A percentile compares a stretch with the other conserved stretches of the same genome.
Evolutionary conservation across 352 stramenopile species (phyloP).

Genomic region (Plasmopara muralis): DNA sequence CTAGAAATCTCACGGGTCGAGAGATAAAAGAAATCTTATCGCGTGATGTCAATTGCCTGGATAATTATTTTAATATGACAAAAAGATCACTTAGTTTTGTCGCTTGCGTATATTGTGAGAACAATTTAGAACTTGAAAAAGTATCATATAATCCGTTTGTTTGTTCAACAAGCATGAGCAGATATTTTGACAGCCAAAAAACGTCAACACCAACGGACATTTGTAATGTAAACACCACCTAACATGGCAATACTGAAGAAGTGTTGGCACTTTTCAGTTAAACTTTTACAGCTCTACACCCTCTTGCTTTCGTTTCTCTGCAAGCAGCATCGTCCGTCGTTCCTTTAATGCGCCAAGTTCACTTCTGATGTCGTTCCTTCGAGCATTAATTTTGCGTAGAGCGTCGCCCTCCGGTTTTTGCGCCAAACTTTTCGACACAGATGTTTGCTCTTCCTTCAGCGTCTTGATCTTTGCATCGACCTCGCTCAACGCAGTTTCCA

Average conservation of each 20-base stretch:
- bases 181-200: constrained; percentile 16
- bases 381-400: constrained; percentile 74
- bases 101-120: constrained; percentile 12
- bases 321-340: constrained; percentile 67
- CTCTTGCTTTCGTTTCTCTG: constrained; percentile 79
- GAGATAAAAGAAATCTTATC: constrained; percentile 21
- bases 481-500: constrained; percentile 76
- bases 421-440: constrained; percentile 61
- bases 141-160: background rate
- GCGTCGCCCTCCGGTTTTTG: constrained; percentile 72
- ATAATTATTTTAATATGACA: too few species aligned
- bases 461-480: constrained; percentile 75
- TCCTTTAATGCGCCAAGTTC: constrained; percentile 79
- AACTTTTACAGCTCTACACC: constrained; percentile 40
- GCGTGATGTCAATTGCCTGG: too few species aligned
- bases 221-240: constrained; percentile 11
- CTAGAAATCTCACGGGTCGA: constrained; percentile 66
- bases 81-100: constrained; percentile 2
- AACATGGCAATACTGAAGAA: constrained; percentile 11
- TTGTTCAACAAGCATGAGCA: constrained; percentile 29
- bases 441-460: constrained; percentile 79
- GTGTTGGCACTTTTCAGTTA: constrained; percentile 6
- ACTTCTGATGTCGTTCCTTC: constrained; percentile 80
- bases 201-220: background rate
- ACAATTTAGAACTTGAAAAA: background rate